phyloP scores from a whole-genome alignment of 1,284 basidiomycete genomes.

The Xerocomus nothofagi region DNA sequence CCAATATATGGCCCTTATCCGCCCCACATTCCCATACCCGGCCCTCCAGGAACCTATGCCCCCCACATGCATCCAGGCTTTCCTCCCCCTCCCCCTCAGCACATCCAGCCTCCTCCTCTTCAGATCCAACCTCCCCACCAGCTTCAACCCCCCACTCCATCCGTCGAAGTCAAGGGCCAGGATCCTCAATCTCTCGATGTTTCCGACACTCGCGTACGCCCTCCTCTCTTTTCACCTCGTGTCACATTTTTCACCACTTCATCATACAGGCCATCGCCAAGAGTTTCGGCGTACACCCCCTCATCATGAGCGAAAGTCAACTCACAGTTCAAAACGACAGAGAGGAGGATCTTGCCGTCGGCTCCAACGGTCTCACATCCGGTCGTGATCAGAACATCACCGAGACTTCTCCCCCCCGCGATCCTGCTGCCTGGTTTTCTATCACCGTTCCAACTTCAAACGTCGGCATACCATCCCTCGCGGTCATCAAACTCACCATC shows the following conservation, averaged over 20 bases:
- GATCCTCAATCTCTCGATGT: conserved; percentile 77
- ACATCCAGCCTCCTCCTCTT: conserved; percentile 34
- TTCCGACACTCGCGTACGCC: conserved; percentile 59
- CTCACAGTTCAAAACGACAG: conserved; percentile 50
- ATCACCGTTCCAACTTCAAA: conserved; percentile 51
- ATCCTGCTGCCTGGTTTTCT: conserved; percentile 58
- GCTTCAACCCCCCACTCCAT: conserved; percentile 26
- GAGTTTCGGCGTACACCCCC: conserved; percentile 71
- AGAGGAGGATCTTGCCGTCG: conserved; percentile 77
- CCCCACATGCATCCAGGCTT: conserved; percentile 57
- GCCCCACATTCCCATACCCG: conserved; percentile 47
- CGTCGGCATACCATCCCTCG: conserved; percentile 34
- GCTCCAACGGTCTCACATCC: conserved; percentile 64
- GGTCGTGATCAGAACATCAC: conserved; percentile 63
- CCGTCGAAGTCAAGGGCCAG: conserved; percentile 59
- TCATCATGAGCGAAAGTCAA: conserved; percentile 64
- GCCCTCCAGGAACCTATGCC: conserved; percentile 49
- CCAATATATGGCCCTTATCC: conserved; percentile 48
- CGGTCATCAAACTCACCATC: conserved; percentile 45
- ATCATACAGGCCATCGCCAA: conserved; percentile 62
- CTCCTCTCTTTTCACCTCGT: background rate
- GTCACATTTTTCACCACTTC: conserved; percentile 7
- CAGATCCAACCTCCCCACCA: conserved; percentile 36
- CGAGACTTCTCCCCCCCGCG: conserved; percentile 58
- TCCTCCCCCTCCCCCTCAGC: conserved; percentile 45